These are phyloP conservation scores for Jimgerdemannia lactiflua DNA, from an alignment of 192 early-diverging fungal genomes.

Conservation along the genomic window DNA sequence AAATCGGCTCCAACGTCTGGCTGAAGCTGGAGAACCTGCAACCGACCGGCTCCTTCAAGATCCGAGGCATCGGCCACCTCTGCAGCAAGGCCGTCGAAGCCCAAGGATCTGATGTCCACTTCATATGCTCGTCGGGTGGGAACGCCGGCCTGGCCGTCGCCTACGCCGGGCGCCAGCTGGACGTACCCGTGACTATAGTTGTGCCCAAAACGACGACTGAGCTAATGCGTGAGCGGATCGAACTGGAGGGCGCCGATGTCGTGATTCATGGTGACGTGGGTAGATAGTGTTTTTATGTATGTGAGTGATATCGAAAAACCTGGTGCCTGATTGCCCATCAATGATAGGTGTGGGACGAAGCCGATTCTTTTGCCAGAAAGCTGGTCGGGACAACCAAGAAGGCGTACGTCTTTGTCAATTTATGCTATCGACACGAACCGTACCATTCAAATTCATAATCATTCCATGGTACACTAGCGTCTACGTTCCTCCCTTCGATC, in stretches of 20 bases:
- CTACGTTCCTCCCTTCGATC: slow-evolving; percentile 58
- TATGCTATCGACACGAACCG: not conserved
- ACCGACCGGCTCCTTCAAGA: slow-evolving; percentile 75
- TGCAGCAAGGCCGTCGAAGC: slow-evolving; percentile 43
- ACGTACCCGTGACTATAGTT: slow-evolving; percentile 52
- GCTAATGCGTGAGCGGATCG: slow-evolving; percentile 52
- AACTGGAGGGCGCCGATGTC: slow-evolving; percentile 56
- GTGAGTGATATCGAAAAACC: not conserved
- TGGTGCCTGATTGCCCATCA: not conserved
- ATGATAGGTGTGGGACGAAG: slow-evolving; percentile 38
- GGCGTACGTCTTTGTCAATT: slow-evolving; percentile 31
- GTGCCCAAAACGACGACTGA: slow-evolving; percentile 45
- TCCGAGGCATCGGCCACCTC: slow-evolving; percentile 64
- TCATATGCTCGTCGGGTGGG: slow-evolving; percentile 58
- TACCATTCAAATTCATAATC: not conserved
- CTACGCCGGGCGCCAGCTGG: slow-evolving; percentile 62
- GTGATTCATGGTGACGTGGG: slow-evolving; percentile 46
- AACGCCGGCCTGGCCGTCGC: slow-evolving; percentile 68
- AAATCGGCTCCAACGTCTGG: slow-evolving; percentile 53
- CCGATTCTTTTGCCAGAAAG: slow-evolving; percentile 37
- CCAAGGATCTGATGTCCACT: slow-evolving; percentile 38
- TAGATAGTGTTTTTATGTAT: not conserved
- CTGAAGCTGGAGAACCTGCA: slow-evolving; percentile 78
- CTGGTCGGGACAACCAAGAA: slow-evolving; percentile 36
- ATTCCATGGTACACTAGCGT: slow-evolving; percentile 15